Evolutionary conservation across 163 green algal genomes (phyloP).

Genomic region (Scenedesmus sp.): DNA sequence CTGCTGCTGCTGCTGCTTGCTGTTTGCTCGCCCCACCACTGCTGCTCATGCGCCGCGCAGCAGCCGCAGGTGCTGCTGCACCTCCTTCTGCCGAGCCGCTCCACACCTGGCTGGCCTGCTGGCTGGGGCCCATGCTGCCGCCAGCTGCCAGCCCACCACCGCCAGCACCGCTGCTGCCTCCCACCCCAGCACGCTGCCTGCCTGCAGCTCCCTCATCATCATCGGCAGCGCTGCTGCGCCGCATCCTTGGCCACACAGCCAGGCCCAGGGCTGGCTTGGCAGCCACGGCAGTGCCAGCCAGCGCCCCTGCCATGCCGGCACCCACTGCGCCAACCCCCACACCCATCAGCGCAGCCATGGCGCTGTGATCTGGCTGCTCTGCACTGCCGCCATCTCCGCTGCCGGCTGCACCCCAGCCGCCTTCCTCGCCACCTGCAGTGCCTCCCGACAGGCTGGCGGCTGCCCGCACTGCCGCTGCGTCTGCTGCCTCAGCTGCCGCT

Average conservation of each 20-base stretch:
- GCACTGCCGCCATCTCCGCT: background rate
- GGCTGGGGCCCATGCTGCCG: background rate
- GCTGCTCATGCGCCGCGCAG: background rate
- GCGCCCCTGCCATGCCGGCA: background rate
- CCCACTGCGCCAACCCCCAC: background rate
- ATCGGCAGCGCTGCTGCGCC: background rate
- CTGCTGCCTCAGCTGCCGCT: background rate
- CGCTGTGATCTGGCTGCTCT: background rate
- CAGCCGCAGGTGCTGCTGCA: background rate
- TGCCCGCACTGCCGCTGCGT: background rate
- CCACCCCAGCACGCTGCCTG: background rate
- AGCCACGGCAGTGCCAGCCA: background rate
- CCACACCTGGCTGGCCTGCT: background rate
- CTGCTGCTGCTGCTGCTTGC: background rate
- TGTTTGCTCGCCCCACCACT: background rate
- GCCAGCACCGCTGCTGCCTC: background rate
- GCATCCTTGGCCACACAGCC: background rate
- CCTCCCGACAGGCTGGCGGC: background rate
- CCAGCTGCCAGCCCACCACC: background rate
- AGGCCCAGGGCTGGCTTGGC: background rate
- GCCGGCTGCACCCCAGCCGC: background rate
- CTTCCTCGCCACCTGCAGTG: background rate
- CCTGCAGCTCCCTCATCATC: background rate
- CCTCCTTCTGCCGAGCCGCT: background rate
- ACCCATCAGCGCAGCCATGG: background rate